These are phyloP conservation scores for Pythium aphanidermatum DNA, from an alignment of 352 stramenopile genomes.

Conservation along the genomic window DNA sequence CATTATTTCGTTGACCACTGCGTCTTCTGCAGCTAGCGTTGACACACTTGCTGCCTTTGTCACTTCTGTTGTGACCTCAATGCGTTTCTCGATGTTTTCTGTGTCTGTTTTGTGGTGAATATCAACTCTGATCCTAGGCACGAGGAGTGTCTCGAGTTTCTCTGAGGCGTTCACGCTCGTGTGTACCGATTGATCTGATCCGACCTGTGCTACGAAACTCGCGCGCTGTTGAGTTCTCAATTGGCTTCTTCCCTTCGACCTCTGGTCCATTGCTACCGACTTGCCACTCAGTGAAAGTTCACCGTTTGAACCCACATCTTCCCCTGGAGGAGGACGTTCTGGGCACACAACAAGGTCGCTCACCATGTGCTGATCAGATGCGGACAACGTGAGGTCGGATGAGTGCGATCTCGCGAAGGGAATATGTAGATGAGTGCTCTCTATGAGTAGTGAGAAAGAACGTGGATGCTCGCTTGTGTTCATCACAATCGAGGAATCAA, in stretches of 20 bases:
- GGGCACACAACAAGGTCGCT: no score
- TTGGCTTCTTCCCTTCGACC: no score
- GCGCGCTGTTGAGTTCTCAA: no score
- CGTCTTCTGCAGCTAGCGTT: no score
- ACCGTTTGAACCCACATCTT: not conserved
- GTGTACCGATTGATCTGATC: no score
- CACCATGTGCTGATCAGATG: no score
- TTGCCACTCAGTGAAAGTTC: constrained; percentile 9
- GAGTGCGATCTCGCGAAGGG: not conserved
- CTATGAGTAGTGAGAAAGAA: constrained; percentile 2
- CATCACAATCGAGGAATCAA: not conserved
- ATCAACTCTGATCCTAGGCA: not conserved
- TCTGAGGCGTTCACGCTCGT: no score
- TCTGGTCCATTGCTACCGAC: constrained; percentile 6
- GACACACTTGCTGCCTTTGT: not conserved
- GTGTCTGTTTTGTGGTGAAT: not conserved
- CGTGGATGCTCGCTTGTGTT: not conserved
- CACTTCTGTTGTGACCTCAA: not conserved
- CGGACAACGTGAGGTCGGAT: no score
- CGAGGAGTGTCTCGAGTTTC: no score
- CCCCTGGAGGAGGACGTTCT: no score
- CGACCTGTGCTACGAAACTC: no score
- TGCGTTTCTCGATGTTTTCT: not conserved
- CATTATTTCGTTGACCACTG: no score
- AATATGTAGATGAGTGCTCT: constrained; percentile 7